These are phyloP conservation scores for Mycena vulgaris DNA, from an alignment of 768 basidiomycete species.

Conservation along the genomic window DNA sequence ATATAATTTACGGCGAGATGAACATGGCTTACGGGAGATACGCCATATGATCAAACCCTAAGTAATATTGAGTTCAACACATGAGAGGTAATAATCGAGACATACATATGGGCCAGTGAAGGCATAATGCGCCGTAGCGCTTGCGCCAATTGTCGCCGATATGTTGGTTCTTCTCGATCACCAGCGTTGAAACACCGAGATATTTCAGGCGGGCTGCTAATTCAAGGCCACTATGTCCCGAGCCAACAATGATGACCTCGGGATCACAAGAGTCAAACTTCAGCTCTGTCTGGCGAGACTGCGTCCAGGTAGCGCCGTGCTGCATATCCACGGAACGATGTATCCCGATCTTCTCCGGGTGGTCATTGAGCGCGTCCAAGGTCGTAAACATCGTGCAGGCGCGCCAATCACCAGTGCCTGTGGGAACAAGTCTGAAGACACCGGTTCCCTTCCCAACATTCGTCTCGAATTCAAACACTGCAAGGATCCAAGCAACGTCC, in stretches of 20 bases:
- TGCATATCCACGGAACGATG: too few species aligned
- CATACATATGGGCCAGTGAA: slow-evolving; percentile 56
- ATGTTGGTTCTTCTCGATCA: slow-evolving; percentile 70
- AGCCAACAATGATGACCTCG: slow-evolving; percentile 74
- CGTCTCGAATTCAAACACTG: slow-evolving; percentile 71
- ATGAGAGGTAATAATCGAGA: too few species aligned
- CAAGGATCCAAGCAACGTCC: slow-evolving; percentile 70
- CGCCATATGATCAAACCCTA: slow-evolving; percentile 44
- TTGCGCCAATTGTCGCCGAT: slow-evolving; percentile 76
- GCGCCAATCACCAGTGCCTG: slow-evolving; percentile 64
- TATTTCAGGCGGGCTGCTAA: slow-evolving; percentile 75
- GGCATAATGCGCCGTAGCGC: slow-evolving; percentile 70
- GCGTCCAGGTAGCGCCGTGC: too few species aligned
- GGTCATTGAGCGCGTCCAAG: slow-evolving; percentile 67
- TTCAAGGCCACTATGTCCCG: slow-evolving; percentile 77
- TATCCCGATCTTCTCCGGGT: too few species aligned
- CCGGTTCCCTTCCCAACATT: slow-evolving; percentile 65
- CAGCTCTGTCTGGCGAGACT: too few species aligned
- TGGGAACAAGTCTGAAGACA: slow-evolving; percentile 68
- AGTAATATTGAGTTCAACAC: too few species aligned
- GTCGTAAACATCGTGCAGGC: slow-evolving; percentile 73
- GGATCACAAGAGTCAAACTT: slow-evolving; percentile 68
- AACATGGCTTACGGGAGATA: slow-evolving; percentile 77
- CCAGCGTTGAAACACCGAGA: slow-evolving; percentile 68
- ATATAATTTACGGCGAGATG: too few species aligned